Percentiles rank a stretch among this genome's conserved stretches.
phyloP scores from a whole-genome alignment of 2,329 filamentous ascomycete genomes.

The Beauveria sp. region DNA sequence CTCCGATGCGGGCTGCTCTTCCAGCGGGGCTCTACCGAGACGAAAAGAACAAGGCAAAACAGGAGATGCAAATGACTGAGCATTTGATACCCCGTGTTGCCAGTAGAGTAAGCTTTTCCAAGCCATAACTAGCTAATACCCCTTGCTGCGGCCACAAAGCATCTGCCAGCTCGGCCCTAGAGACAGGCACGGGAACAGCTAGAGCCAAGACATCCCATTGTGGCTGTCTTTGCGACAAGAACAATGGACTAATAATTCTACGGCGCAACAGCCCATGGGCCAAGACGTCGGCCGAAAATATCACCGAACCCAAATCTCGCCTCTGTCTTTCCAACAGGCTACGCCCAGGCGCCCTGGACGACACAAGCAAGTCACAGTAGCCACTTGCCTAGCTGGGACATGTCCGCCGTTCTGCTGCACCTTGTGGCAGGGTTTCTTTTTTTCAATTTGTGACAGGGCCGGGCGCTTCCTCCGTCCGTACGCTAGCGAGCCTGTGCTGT shows the following conservation, averaged over 20 bases:
- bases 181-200: background rate
- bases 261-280: background rate
- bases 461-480: background rate
- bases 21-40: background rate
- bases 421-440: background rate
- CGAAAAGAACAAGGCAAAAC: background rate
- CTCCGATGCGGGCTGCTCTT: background rate
- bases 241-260: background rate
- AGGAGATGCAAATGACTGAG: background rate
- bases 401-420: background rate
- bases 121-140: background rate
- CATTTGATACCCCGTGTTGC: no score
- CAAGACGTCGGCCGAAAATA: slow-evolving; percentile 4
- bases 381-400: slow-evolving; percentile 5
- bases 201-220: background rate
- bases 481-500: background rate
- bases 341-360: background rate
- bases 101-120: background rate
- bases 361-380: slow-evolving; percentile 8
- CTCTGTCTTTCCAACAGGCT: background rate
- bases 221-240: background rate
- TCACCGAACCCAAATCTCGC: slow-evolving; percentile 6
- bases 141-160: background rate
- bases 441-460: background rate
- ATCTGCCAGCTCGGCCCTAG: background rate